A percentile compares a stretch with the other conserved stretches of the same genome.
Evolutionary conservation across 2,329 filamentous ascomycete species (phyloP).

Genomic region (Akanthomyces muscarius): DNA sequence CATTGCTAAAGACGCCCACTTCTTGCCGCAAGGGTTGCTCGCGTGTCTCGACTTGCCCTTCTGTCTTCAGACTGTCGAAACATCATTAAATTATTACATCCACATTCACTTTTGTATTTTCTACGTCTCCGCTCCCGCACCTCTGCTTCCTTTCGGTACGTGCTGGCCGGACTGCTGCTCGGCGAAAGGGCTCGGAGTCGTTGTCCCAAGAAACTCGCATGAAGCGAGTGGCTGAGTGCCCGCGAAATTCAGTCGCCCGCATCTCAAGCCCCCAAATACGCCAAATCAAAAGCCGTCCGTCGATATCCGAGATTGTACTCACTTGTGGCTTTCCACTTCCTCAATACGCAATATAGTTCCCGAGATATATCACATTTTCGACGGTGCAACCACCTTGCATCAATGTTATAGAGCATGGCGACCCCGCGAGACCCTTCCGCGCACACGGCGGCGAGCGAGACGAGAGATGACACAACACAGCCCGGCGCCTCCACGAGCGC

Average conservation of each 20-base stretch:
- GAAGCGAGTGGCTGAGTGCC: background rate
- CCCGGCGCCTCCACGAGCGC: background rate
- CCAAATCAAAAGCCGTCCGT: background rate
- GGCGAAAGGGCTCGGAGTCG: background rate
- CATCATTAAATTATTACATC: background rate
- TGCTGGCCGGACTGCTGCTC: background rate
- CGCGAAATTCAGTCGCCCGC: background rate
- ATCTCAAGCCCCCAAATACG: background rate
- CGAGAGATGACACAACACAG: background rate
- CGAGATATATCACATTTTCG: background rate
- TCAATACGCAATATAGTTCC: background rate
- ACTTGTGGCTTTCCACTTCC: background rate
- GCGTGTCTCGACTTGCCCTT: constrained; percentile 21
- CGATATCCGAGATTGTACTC: background rate
- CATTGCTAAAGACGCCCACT: constrained; percentile 17
- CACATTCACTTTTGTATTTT: background rate
- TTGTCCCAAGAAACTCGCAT: background rate
- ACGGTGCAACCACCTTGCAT: background rate
- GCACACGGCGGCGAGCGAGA: constrained; percentile 4
- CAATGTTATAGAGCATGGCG: constrained; percentile 12
- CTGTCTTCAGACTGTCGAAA: background rate
- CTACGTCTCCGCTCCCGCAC: background rate
- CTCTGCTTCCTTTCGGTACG: background rate
- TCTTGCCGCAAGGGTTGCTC: constrained; percentile 22
- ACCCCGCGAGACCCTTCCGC: constrained; percentile 14